Conservation (phyloP, 345 rosid species). For the Laguncularia racemosa region DNA sequence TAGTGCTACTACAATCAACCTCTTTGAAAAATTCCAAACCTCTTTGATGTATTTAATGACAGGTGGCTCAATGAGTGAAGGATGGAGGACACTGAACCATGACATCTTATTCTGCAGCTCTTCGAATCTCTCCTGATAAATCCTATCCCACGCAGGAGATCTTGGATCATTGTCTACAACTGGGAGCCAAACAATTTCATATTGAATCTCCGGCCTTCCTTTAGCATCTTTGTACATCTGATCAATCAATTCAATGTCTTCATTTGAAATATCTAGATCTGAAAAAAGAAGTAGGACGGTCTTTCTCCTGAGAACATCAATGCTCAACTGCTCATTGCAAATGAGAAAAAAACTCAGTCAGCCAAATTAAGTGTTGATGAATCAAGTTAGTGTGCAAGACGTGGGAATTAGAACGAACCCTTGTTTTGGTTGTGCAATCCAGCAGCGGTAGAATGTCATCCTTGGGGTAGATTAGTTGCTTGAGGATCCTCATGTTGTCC, state of each 20-base stretch:
- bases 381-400: too few relatives aligned
- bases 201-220: slow-evolving; percentile 1
- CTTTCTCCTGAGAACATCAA: slow-evolving; percentile 18
- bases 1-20: slow-evolving; percentile 21
- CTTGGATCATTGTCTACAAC: slow-evolving; percentile 15
- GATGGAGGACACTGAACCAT: slow-evolving; percentile 26
- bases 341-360: not conserved
- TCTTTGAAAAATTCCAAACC: slow-evolving; percentile 20
- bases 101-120: slow-evolving; percentile 17
- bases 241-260: slow-evolving; percentile 25
- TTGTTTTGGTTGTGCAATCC: too few relatives aligned
- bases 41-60: slow-evolving; percentile 27
- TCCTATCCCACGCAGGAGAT: slow-evolving; percentile 19
- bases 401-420: too few relatives aligned
- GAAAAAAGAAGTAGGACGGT: slow-evolving; percentile 27
- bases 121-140: slow-evolving; percentile 15
- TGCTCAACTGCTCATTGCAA: slow-evolving; percentile 12
- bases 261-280: slow-evolving; percentile 24
- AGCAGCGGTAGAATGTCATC: too few relatives aligned
- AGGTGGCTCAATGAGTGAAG: slow-evolving; percentile 17
- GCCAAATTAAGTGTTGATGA: not conserved
- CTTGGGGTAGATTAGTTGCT: too few relatives aligned
- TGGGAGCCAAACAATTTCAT: slow-evolving; percentile 44
- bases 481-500: too few relatives aligned
- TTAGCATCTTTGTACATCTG: slow-evolving; percentile 14